phyloP scores from a whole-genome alignment of 768 basidiomycete genomes.

The Termitomyces sp. region DNA sequence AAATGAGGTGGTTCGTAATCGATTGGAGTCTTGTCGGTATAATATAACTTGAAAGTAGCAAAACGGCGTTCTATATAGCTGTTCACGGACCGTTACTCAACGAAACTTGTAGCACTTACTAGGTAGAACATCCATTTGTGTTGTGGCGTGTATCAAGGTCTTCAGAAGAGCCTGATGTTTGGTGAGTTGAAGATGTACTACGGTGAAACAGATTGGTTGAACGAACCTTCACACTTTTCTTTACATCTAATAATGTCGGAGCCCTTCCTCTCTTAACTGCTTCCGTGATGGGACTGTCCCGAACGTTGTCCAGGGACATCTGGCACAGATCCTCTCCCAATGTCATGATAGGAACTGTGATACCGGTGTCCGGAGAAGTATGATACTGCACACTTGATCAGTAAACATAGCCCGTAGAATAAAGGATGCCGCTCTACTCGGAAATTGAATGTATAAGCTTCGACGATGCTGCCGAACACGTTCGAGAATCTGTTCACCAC shows the following conservation, averaged over 20 bases:
- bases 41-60: constrained; percentile 87
- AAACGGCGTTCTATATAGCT: constrained; percentile 60
- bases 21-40: constrained; percentile 71
- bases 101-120: constrained; percentile 40
- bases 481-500: constrained; percentile 2
- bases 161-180: constrained; percentile 61
- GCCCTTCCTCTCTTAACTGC: constrained; percentile 56
- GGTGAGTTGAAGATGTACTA: too few relatives aligned
- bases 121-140: constrained; percentile 76
- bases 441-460: constrained; percentile 88
- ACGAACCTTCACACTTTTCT: constrained; percentile 71
- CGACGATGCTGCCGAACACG: constrained; percentile 57
- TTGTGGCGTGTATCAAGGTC: constrained; percentile 73
- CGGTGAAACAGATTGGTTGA: background rate
- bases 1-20: constrained; percentile 88
- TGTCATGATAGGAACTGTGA: constrained; percentile 67
- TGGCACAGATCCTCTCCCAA: constrained; percentile 58
- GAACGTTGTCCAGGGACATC: constrained; percentile 36
- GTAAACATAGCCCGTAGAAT: background rate
- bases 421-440: constrained; percentile 37
- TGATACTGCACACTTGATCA: constrained; percentile 50
- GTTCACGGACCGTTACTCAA: background rate
- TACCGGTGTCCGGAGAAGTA: constrained; percentile 55
- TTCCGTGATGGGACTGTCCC: constrained; percentile 54
- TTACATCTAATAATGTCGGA: constrained; percentile 79